Evolutionary conservation across 345 rosid genomes (phyloP).

Genomic region (Camelina laxa): DNA sequence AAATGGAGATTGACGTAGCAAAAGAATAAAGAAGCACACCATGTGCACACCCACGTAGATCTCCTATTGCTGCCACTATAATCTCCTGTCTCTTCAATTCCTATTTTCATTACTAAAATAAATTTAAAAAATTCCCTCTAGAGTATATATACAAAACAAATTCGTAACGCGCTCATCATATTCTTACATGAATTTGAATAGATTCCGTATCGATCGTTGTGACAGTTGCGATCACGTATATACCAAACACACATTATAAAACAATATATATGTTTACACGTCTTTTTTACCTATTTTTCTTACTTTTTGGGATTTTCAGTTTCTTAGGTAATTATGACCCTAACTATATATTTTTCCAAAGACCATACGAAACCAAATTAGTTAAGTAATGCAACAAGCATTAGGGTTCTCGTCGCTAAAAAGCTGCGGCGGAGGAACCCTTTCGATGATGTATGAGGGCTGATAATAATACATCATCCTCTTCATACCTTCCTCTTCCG

Average conservation of each 20-base stretch:
- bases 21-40: constrained; percentile 29
- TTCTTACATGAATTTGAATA: constrained; percentile 11
- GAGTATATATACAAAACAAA: constrained; percentile 24
- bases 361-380: constrained; percentile 35
- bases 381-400: constrained; percentile 81
- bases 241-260: constrained; percentile 23
- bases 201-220: constrained; percentile 28
- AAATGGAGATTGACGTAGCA: constrained; percentile 38
- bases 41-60: constrained; percentile 39
- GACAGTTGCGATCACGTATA: constrained; percentile 19
- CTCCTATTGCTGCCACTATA: constrained; percentile 21
- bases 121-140: background rate
- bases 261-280: background rate
- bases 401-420: constrained; percentile 98
- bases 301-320: background rate
- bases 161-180: background rate
- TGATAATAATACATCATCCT: constrained; percentile 66
- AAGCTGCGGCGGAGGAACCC: constrained; percentile 84
- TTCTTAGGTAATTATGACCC: constrained; percentile 27
- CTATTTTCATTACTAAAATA: background rate
- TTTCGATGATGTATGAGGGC: constrained; percentile 71
- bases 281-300: constrained; percentile 1
- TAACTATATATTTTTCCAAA: constrained; percentile 4
- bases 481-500: constrained; percentile 66
- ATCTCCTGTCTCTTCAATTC: constrained; percentile 19